These are phyloP conservation scores for Cyberlindnera veronae DNA, from an alignment of 805 yeast species.

Conservation along the genomic window DNA sequence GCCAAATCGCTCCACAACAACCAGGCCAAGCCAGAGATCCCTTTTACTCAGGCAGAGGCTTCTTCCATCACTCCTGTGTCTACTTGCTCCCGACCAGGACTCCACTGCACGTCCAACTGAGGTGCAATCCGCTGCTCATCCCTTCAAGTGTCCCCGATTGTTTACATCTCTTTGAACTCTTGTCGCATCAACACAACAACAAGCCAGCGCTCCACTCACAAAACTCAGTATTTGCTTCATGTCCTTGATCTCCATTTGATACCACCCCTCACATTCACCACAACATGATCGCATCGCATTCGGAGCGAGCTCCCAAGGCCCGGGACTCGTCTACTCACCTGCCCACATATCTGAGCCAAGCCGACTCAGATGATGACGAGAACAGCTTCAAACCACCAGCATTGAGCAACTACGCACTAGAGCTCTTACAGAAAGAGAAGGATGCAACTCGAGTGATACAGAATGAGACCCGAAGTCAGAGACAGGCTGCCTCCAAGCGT, in stretches of 20 bases:
- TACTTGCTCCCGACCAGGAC: too few species aligned
- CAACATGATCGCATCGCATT: slow-evolving; percentile 6
- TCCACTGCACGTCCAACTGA: too few species aligned
- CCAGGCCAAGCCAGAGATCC: too few species aligned
- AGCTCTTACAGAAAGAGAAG: slow-evolving; percentile 40
- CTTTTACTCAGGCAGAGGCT: too few species aligned
- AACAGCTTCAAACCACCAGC: slow-evolving; percentile 57
- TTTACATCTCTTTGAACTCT: too few species aligned
- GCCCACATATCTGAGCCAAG: slow-evolving; percentile 14
- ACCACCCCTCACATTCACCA: neutral
- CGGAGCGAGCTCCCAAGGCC: neutral
- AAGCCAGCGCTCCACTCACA: too few species aligned
- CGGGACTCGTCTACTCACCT: slow-evolving; percentile 5
- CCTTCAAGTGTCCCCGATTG: too few species aligned
- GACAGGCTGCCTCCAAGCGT: slow-evolving; percentile 14
- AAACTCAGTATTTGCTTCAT: neutral
- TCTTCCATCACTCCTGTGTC: too few species aligned
- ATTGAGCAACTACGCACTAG: slow-evolving; percentile 54
- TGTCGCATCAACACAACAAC: neutral
- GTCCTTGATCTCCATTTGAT: neutral
- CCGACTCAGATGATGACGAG: slow-evolving; percentile 38
- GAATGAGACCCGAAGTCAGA: slow-evolving; percentile 7
- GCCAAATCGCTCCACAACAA: neutral
- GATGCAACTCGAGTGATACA: slow-evolving; percentile 2
- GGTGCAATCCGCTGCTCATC: too few species aligned